Percentiles rank a stretch among this genome's conserved stretches.
Evolutionary conservation across 164 flowering plant genomes (phyloP).

Genomic region (Paratinospora sagittata): DNA sequence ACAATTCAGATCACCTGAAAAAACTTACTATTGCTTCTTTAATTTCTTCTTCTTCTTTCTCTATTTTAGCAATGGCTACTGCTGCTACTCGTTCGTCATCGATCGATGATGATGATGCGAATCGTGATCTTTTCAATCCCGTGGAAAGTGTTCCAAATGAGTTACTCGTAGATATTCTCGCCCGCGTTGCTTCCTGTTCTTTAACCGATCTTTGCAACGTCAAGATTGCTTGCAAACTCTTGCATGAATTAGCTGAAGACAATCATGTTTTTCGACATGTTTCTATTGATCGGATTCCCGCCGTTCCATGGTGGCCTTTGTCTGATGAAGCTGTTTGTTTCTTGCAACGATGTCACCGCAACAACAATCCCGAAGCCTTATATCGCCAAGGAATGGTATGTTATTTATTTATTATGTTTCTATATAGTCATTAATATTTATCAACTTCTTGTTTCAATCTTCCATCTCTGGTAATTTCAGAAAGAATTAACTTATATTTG

Average conservation of each 20-base stretch:
- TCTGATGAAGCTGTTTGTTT: neutral
- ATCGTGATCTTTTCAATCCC: neutral
- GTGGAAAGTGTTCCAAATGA: neutral
- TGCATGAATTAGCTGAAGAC: neutral
- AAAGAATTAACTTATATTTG: no score
- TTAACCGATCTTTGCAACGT: neutral
- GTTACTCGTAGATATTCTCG: neutral
- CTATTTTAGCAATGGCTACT: no score
- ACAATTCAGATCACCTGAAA: no score
- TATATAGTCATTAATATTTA: no score
- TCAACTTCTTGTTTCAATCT: no score
- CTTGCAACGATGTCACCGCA: neutral
- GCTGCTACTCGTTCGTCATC: no score
- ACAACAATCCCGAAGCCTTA: neutral
- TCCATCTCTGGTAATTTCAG: no score
- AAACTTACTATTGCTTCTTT: no score
- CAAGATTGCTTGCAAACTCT: neutral
- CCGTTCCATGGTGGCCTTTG: neutral
- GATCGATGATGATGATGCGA: neutral
- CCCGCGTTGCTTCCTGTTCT: neutral
- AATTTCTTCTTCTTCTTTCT: no score
- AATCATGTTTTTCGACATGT: neutral
- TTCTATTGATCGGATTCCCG: neutral
- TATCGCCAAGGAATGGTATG: slow-evolving; percentile 1
- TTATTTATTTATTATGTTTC: neutral